Percentiles rank a stretch among this genome's conserved stretches.
These are phyloP conservation scores for Quillaja saponaria DNA, from an alignment of 306 rosid genomes.

Conservation along the genomic window DNA sequence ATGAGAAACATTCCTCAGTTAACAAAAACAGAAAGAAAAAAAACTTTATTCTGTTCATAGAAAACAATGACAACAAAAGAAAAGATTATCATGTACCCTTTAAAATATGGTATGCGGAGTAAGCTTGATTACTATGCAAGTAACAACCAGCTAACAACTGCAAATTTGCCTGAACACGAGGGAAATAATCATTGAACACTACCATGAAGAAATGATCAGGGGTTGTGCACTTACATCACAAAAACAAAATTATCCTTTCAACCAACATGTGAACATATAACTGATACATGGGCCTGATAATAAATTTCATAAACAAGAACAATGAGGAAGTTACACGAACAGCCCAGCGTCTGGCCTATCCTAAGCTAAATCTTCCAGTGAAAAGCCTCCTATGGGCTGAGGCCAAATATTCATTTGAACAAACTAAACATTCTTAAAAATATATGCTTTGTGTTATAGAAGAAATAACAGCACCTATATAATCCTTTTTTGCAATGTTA, in stretches of 20 bases:
- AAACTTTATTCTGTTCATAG: not conserved
- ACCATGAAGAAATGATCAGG: conserved; percentile 3
- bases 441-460: not conserved
- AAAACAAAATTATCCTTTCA: conserved; percentile 8
- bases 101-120: conserved; percentile 83
- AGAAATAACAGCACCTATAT: not conserved
- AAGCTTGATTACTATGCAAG: conserved; percentile 82
- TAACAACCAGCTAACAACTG: conserved; percentile 90
- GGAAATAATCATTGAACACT: conserved; percentile 20
- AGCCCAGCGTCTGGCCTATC: not conserved
- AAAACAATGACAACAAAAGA: not conserved
- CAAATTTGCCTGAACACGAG: conserved; percentile 63
- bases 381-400: no score
- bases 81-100: conserved; percentile 58
- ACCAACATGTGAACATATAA: not conserved
- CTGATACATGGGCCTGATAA: conserved; percentile 11
- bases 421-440: no score
- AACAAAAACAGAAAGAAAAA: conserved; percentile 16
- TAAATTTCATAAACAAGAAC: conserved; percentile 28
- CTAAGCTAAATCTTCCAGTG: no score
- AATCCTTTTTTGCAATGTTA: conserved; percentile 14
- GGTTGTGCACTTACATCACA: not conserved
- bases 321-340: not conserved
- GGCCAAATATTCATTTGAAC: no score
- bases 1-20: conserved; percentile 32